Conservation (phyloP, 176 grass and related monocot species). For the Phoenix roebelenii region DNA sequence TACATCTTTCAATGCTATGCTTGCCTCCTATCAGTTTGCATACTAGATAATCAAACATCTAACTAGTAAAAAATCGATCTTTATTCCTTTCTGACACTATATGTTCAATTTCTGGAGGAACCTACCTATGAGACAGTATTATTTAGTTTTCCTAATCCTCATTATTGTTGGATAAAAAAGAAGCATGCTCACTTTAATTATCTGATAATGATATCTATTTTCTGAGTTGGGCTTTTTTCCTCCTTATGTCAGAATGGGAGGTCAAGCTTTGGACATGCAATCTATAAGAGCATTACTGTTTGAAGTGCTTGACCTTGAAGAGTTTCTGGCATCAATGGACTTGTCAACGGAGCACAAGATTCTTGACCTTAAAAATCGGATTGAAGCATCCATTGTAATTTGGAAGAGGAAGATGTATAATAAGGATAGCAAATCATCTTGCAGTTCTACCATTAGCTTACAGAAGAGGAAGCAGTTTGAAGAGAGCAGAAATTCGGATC, state of each 20-base stretch:
- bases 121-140: too few species aligned
- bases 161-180: too few species aligned
- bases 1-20: too few species aligned
- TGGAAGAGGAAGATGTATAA: conserved; percentile 96
- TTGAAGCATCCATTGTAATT: conserved; percentile 25
- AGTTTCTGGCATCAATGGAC: conserved; percentile 69
- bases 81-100: too few species aligned
- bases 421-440: conserved; percentile 84
- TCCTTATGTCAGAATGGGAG: conserved; percentile 51
- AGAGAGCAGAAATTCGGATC: conserved; percentile 20
- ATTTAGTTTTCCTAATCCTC: too few species aligned
- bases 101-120: too few species aligned
- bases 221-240: too few species aligned
- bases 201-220: too few species aligned
- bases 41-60: too few species aligned
- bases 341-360: conserved; percentile 97
- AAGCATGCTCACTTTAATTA: too few species aligned
- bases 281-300: conserved; percentile 87
- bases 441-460: conserved; percentile 61
- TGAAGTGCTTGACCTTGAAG: conserved; percentile 69
- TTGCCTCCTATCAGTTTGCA: too few species aligned
- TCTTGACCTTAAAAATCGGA: conserved; percentile 80
- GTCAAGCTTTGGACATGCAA: conserved; percentile 67
- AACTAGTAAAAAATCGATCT: too few species aligned
- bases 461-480: conserved; percentile 97